Conservation (phyloP, 164 flowering plant species). For the Saururus chinensis region DNA sequence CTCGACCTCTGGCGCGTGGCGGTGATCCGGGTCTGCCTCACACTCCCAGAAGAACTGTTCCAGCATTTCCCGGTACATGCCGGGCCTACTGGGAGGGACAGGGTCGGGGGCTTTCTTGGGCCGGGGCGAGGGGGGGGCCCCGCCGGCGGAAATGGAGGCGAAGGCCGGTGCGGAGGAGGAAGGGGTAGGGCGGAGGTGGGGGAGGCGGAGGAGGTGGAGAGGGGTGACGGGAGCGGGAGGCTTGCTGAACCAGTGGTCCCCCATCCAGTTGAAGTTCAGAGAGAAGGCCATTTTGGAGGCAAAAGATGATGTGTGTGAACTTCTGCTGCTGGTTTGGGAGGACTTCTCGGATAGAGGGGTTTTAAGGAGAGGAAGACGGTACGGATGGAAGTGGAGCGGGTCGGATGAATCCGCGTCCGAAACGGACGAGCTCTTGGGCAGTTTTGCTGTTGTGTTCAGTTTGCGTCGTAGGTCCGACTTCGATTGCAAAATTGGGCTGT, state of each 20-base stretch:
- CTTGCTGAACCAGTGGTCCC: slow-evolving; percentile 63
- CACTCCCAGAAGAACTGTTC: slow-evolving; percentile 77
- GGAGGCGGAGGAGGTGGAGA: slow-evolving; percentile 16
- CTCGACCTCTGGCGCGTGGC: slow-evolving; percentile 80
- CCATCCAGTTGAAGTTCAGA: slow-evolving; percentile 47
- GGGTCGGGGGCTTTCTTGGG: no score
- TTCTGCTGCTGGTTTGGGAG: no score
- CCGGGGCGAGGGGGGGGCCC: slow-evolving; percentile 14
- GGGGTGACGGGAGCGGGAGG: slow-evolving; percentile 41
- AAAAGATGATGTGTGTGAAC: no score
- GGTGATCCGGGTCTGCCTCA: slow-evolving; percentile 52
- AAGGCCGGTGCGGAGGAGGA: no score
- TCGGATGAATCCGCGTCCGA: no score
- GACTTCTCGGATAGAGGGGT: no score
- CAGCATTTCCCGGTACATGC: slow-evolving; percentile 28
- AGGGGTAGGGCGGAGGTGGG: slow-evolving; percentile 1
- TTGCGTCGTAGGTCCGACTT: no score
- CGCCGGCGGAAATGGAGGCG: slow-evolving; percentile 31
- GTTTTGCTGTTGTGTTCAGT: no score
- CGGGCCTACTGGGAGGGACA: slow-evolving; percentile 21
- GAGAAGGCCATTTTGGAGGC: slow-evolving; percentile 4
- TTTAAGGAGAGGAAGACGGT: no score
- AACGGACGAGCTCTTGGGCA: no score
- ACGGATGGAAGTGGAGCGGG: no score
- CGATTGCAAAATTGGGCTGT: no score